These are phyloP conservation scores for Annulohypoxylon bovei DNA, from an alignment of 495 filamentous ascomycete genomes.

Conservation along the genomic window DNA sequence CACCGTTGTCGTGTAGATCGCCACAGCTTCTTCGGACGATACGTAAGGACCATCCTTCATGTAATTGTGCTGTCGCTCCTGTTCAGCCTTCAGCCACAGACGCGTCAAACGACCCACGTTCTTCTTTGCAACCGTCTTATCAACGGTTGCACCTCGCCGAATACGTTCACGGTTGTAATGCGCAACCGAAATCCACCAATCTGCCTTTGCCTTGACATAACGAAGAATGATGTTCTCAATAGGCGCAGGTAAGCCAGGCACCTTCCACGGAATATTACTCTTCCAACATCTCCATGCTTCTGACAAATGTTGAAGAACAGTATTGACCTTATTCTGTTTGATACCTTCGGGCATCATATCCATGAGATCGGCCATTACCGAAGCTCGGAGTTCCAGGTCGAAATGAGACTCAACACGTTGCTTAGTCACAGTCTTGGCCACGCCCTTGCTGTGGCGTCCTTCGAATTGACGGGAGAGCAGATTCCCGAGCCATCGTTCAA, in stretches of 20 bases:
- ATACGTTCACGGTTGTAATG: slow-evolving; percentile 99
- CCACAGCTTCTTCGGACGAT: slow-evolving; percentile 97
- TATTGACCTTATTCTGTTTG: slow-evolving; percentile 99
- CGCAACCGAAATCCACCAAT: slow-evolving; percentile 99
- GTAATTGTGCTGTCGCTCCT: slow-evolving; percentile 99
- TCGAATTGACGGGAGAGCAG: slow-evolving; percentile 97
- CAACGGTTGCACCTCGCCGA: slow-evolving; percentile 92
- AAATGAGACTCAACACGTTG: slow-evolving; percentile 99
- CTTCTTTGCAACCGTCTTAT: slow-evolving; percentile 99
- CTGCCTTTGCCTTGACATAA: slow-evolving; percentile 98
- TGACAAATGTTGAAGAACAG: slow-evolving; percentile 94
- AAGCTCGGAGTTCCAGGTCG: slow-evolving; percentile 95
- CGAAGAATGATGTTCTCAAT: slow-evolving; percentile 99
- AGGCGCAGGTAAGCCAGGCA: slow-evolving; percentile 92
- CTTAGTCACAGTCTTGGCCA: slow-evolving; percentile 99
- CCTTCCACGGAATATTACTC: slow-evolving; percentile 99
- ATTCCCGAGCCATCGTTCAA: slow-evolving; percentile 98
- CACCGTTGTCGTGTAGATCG: slow-evolving; percentile 98
- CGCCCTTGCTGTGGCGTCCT: slow-evolving; percentile 98
- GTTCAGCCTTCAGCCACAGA: slow-evolving; percentile 97
- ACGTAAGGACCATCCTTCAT: slow-evolving; percentile 99
- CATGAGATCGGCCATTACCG: slow-evolving; percentile 98
- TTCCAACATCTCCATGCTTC: slow-evolving; percentile 99
- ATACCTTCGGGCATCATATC: slow-evolving; percentile 99
- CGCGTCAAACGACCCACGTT: slow-evolving; percentile 95